Conservation (phyloP, 2,329 filamentous ascomycete species). For the Scedosporium minutisporum region DNA sequence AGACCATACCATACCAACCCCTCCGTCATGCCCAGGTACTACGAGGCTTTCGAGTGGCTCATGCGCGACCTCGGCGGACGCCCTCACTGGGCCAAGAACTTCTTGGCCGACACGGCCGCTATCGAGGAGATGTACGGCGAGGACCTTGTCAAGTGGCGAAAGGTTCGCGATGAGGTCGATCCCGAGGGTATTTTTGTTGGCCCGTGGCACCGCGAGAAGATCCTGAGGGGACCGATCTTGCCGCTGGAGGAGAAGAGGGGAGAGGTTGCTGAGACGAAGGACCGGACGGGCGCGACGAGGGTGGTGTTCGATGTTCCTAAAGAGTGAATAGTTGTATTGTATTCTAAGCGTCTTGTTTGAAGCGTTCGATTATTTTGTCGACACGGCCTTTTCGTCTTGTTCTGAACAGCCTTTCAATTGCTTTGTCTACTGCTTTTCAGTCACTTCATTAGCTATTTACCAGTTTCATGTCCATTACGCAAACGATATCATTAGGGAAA, state of each 20-base stretch:
- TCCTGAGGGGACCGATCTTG: conserved; percentile 35
- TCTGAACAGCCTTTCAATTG: no score
- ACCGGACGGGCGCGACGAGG: conserved; percentile 1
- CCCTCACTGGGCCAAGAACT: conserved; percentile 94
- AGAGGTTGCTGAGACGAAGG: conserved; percentile 6
- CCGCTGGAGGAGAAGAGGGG: conserved; percentile 15
- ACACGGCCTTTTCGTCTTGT: no score
- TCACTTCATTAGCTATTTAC: no score
- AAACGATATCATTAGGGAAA: no score
- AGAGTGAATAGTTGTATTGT: neutral
- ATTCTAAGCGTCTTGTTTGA: no score
- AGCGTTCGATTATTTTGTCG: no score
- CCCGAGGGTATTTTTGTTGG: conserved; percentile 82
- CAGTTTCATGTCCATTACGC: no score
- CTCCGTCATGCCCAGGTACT: conserved; percentile 67
- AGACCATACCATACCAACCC: conserved; percentile 71
- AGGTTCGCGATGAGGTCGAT: conserved; percentile 61
- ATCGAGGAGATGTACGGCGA: conserved; percentile 60
- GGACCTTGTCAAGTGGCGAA: conserved; percentile 57
- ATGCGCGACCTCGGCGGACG: conserved; percentile 76
- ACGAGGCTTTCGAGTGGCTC: conserved; percentile 81
- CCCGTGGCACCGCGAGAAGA: conserved; percentile 71
- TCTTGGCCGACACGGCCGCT: conserved; percentile 49
- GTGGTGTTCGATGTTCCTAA: neutral
- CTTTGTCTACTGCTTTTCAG: no score